A percentile compares a stretch with the other conserved stretches of the same genome.
Conservation (phyloP, 2,329 filamentous ascomycete genomes). For the Onygena corvina region DNA sequence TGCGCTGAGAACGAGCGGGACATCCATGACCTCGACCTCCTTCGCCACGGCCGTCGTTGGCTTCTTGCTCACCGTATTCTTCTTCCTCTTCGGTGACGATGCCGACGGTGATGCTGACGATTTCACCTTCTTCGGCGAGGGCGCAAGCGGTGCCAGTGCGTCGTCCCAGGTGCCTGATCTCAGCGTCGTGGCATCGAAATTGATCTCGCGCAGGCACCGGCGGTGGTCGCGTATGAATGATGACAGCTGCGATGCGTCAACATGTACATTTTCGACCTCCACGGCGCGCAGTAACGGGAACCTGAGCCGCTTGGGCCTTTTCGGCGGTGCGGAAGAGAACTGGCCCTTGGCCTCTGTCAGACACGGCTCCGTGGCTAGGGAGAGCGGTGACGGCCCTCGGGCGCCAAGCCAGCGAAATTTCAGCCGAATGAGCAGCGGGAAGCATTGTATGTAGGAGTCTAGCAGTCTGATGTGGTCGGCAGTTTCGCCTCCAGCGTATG, state of each 20-base stretch:
- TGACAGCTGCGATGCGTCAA: conserved; percentile 60
- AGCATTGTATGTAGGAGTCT: conserved; percentile 64
- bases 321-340: conserved; percentile 32
- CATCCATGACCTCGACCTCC: conserved; percentile 28
- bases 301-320: conserved; percentile 42
- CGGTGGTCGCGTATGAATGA: conserved; percentile 57
- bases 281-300: conserved; percentile 59
- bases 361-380: conserved; percentile 52
- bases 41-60: neutral
- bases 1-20: conserved; percentile 29
- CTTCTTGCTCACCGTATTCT: neutral
- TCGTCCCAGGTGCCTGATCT: conserved; percentile 67
- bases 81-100: too few species aligned
- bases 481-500: conserved; percentile 32
- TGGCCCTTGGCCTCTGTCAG: conserved; percentile 40
- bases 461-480: conserved; percentile 65
- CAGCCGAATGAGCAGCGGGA: conserved; percentile 56
- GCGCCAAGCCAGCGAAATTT: conserved; percentile 64
- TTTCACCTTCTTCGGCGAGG: conserved; percentile 26
- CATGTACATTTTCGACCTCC: conserved; percentile 58
- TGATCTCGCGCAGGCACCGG: conserved; percentile 59
- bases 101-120: conserved; percentile 19
- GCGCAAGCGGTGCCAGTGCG: conserved; percentile 59
- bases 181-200: conserved; percentile 65
- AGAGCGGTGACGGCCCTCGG: conserved; percentile 62